Base-by-base conservation (phyloP, 805 yeast species). In the Ogataea angusta region DNA sequence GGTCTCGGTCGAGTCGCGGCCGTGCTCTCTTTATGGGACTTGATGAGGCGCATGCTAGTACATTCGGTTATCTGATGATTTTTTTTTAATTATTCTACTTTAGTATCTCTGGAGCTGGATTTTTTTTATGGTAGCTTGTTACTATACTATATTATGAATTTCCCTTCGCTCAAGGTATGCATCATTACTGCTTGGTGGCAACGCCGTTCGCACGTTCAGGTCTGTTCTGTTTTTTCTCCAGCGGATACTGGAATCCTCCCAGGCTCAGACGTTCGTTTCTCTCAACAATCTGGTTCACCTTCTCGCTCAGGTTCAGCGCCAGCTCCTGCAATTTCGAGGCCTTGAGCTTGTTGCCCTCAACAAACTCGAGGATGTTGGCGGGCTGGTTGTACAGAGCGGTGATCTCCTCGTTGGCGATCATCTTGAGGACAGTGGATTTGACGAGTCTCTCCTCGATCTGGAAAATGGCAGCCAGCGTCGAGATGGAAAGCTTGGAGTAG, bases 251-350 rank as follows among this genome's bases (percentile, higher is more conserved):
- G 63, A 76, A 81, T 32, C 90, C 93, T 53, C 87, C 85, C 34
- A 85, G 76, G 39, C 86, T 84, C 38, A 87, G 74, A 63, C 87
- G 80, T 65, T 87, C 95, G 62, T 86, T 87, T 69, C 86, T 80
- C 64, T 88, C 96, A 40, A 84, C 76, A 52, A 88, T 73, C 56
- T 82, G 79, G 42, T 75, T 75, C 38, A 85, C 82, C 72, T 83
- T 85, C 47, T 88, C 96, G 48, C 87, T 84, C 68, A 93, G 73
- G 33, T 82, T 78, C 48, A 88, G 70, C 15, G 96, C 95, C 57
- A 91, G 75, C 62, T 85, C 88, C 72, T 91, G 96, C 64, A 91
- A 75, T 60, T 80, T 83, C 46, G 93, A 74, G 52, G 88, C 76
- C 60, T 85, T 95, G 36, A 39, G 45, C 38, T 49, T 46, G 38